Conservation (phyloP, 768 basidiomycete genomes). For the Mrakia frigida region DNA sequence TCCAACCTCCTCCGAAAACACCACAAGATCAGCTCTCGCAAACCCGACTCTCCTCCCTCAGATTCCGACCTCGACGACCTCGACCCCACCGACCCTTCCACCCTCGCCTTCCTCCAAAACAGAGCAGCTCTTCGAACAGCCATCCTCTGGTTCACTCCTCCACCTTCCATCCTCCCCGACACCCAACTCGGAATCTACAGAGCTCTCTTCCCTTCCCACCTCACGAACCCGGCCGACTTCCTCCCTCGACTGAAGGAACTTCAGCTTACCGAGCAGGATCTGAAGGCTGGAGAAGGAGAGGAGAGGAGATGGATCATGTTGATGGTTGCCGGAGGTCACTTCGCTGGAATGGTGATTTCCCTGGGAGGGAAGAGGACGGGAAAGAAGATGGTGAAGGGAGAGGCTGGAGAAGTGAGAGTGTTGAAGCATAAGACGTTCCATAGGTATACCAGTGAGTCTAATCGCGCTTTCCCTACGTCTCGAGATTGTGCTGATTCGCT, state of each 20-base stretch:
- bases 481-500: not conserved
- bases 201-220: conserved; percentile 57
- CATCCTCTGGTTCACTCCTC: conserved; percentile 69
- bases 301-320: conserved; percentile 81
- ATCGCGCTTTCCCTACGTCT: not conserved
- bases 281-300: conserved; percentile 47
- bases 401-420: conserved; percentile 50
- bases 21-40: conserved; percentile 48
- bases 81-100: conserved; percentile 37
- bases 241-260: conserved; percentile 40
- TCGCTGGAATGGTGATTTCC: conserved; percentile 78
- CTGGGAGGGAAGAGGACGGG: conserved; percentile 49
- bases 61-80: conserved; percentile 32
- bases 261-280: conserved; percentile 50
- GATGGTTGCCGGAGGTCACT: conserved; percentile 96
- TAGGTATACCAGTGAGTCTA: conserved; percentile 83
- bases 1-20: conserved; percentile 62
- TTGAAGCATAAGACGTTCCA: conserved; percentile 93
- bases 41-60: conserved; percentile 49
- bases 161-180: conserved; percentile 58
- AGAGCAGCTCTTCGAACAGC: conserved; percentile 56
- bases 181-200: conserved; percentile 89
- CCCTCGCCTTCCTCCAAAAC: conserved; percentile 30
- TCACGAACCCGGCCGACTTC: conserved; percentile 40
- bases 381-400: conserved; percentile 48